Conservation (phyloP, 495 filamentous ascomycete genomes). For the Eremomyces bilateralis region DNA sequence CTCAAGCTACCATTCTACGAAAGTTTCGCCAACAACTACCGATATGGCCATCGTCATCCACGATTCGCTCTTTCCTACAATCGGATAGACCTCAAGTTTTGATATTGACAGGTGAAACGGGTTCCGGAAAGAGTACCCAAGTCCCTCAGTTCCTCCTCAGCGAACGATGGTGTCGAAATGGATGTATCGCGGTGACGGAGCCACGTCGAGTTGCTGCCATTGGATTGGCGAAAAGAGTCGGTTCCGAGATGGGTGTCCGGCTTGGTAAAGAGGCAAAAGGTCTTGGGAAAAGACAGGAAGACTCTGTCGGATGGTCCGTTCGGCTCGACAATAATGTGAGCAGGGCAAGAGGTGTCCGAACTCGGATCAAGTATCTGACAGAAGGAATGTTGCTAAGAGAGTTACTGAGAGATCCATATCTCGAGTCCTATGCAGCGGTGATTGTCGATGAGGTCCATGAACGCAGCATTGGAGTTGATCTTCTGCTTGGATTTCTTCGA, state of each 20-base stretch:
- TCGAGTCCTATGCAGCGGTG: constrained; percentile 70
- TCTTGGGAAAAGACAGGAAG: too few species aligned
- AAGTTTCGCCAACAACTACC: background rate
- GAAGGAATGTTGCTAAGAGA: constrained; percentile 96
- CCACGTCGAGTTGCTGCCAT: constrained; percentile 86
- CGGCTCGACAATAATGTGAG: constrained; percentile 72
- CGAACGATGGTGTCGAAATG: constrained; percentile 66
- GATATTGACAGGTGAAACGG: constrained; percentile 80
- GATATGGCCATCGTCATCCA: background rate
- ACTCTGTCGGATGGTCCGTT: constrained; percentile 81
- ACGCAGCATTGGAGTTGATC: constrained; percentile 85
- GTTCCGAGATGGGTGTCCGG: constrained; percentile 72
- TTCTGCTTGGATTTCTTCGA: constrained; percentile 70
- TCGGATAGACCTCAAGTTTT: constrained; percentile 41
- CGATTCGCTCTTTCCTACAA: background rate
- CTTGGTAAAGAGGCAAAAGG: too few species aligned
- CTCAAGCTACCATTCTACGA: too few species aligned
- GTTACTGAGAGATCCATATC: constrained; percentile 62
- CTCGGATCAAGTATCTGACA: constrained; percentile 78
- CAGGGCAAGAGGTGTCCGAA: too few species aligned
- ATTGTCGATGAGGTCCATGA: constrained; percentile 97
- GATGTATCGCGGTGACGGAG: constrained; percentile 88
- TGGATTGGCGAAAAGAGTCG: constrained; percentile 75
- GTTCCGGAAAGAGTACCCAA: constrained; percentile 92
- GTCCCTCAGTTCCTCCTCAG: constrained; percentile 73